Conservation (phyloP, 2,329 filamentous ascomycete species). For the Fusarium albidum region DNA sequence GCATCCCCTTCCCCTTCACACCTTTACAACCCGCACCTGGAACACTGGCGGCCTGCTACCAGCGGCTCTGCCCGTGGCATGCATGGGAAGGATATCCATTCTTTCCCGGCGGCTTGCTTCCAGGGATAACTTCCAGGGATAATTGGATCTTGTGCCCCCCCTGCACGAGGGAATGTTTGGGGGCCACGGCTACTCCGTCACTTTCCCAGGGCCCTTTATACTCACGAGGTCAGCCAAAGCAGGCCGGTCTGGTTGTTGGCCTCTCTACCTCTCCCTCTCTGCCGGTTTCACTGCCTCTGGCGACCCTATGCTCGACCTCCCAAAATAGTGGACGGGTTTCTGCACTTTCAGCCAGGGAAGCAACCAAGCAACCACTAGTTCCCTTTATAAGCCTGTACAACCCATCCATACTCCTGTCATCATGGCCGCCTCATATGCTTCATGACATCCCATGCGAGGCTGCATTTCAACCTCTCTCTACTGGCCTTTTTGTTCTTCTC, state of each 20-base stretch:
- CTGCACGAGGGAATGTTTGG: too few relatives aligned
- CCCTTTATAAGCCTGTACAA: constrained; percentile 28
- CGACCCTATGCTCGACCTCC: constrained; percentile 17
- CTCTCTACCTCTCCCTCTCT: too few relatives aligned
- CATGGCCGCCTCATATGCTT: constrained; percentile 25
- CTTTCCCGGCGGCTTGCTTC: too few relatives aligned
- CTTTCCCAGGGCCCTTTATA: too few relatives aligned
- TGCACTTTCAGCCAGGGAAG: not conserved
- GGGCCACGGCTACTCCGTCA: too few relatives aligned
- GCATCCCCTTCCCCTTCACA: constrained; percentile 16
- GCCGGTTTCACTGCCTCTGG: not conserved
- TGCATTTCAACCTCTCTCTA: constrained; percentile 6
- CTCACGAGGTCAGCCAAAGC: too few relatives aligned
- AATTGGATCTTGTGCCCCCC: too few relatives aligned
- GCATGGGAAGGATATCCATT: not conserved
- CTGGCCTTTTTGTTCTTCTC: not conserved
- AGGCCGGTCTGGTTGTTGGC: too few relatives aligned
- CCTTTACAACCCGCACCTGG: too few relatives aligned
- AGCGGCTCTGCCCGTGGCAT: constrained; percentile 6
- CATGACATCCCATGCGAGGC: constrained; percentile 15
- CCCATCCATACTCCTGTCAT: constrained; percentile 23
- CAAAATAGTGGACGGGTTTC: constrained; percentile 1
- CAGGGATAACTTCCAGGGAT: too few relatives aligned
- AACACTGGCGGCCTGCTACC: not conserved
- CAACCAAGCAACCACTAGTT: too few relatives aligned